Conservation (phyloP, 2,329 filamentous ascomycete species). For the Lasiodiplodia sp. region DNA sequence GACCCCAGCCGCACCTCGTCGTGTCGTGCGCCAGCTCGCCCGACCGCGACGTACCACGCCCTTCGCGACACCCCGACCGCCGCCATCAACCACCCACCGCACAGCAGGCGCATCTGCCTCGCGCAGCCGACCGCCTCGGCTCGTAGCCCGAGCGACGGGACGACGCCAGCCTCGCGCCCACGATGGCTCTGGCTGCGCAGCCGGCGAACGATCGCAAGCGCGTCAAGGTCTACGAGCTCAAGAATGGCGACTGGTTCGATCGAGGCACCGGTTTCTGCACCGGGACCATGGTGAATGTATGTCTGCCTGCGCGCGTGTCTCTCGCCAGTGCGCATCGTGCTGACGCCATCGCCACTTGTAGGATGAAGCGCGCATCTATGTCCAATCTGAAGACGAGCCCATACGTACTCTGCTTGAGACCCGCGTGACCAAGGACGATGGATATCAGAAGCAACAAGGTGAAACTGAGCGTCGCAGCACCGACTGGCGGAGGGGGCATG, state of each 20-base stretch:
- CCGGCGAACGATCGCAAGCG: constrained; percentile 64
- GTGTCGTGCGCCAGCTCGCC: constrained; percentile 15
- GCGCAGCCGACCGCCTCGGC: constrained; percentile 36
- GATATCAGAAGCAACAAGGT: constrained; percentile 98
- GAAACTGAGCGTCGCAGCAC: constrained; percentile 41
- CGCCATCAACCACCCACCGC: constrained; percentile 29
- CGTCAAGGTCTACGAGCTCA: constrained; percentile 99
- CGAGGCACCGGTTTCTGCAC: constrained; percentile 95
- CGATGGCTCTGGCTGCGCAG: constrained; percentile 51
- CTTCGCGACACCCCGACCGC: constrained; percentile 31
- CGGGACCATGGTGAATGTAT: constrained; percentile 76
- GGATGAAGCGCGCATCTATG: constrained; percentile 86
- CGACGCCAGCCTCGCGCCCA: constrained; percentile 31
- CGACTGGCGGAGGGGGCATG: constrained; percentile 25
- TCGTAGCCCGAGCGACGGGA: constrained; percentile 38
- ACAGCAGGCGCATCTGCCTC: constrained; percentile 15
- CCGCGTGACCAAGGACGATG: constrained; percentile 89
- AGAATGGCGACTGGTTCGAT: constrained; percentile 99
- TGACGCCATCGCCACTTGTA: constrained; percentile 57
- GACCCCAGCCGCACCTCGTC: constrained; percentile 10
- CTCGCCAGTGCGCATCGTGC: constrained; percentile 19
- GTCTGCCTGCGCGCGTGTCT: constrained; percentile 32
- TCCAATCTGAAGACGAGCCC: constrained; percentile 92
- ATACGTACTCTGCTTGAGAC: constrained; percentile 86
- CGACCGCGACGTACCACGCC: constrained; percentile 27